phyloP scores from a whole-genome alignment of 1,284 basidiomycete genomes.

The Rhodotorula sp. region DNA sequence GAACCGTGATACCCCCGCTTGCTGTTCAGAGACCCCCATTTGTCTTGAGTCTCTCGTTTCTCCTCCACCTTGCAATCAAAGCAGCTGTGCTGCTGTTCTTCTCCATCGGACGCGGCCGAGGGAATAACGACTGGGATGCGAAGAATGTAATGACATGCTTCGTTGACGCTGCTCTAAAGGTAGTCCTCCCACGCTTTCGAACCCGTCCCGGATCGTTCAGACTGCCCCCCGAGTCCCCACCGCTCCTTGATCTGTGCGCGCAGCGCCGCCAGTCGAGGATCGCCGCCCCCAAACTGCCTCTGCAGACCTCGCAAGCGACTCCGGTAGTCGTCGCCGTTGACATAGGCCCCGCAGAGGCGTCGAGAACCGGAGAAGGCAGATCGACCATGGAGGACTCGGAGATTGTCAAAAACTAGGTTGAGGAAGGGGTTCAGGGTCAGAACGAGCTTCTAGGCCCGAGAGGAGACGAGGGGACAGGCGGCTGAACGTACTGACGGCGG shows the following conservation, averaged over 20 bases:
- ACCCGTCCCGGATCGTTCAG: not conserved
- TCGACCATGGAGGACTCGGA: constrained; percentile 89
- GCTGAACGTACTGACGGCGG: constrained; percentile 71
- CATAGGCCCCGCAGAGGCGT: constrained; percentile 92
- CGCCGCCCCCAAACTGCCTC: constrained; percentile 26
- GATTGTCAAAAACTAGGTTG: constrained; percentile 78
- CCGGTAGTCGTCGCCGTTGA: constrained; percentile 83
- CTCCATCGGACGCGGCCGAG: no score
- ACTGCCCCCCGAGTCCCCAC: not conserved
- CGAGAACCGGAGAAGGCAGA: constrained; percentile 82
- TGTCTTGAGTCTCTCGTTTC: no score
- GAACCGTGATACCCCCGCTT: not conserved
- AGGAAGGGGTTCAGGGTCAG: not conserved
- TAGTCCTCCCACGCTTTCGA: constrained; percentile 9
- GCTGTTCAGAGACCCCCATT: no score
- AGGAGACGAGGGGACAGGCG: not conserved
- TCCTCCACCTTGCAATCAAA: no score
- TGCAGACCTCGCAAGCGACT: constrained; percentile 68
- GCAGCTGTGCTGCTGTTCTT: no score
- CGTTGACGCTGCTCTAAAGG: not conserved
- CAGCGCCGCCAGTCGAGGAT: not conserved
- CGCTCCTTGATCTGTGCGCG: not conserved
- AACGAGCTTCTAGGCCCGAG: not conserved
- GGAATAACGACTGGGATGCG: no score
- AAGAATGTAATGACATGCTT: not conserved